Conservation (phyloP, 2,329 filamentous ascomycete species). For the Arthrinium puccinioides region DNA sequence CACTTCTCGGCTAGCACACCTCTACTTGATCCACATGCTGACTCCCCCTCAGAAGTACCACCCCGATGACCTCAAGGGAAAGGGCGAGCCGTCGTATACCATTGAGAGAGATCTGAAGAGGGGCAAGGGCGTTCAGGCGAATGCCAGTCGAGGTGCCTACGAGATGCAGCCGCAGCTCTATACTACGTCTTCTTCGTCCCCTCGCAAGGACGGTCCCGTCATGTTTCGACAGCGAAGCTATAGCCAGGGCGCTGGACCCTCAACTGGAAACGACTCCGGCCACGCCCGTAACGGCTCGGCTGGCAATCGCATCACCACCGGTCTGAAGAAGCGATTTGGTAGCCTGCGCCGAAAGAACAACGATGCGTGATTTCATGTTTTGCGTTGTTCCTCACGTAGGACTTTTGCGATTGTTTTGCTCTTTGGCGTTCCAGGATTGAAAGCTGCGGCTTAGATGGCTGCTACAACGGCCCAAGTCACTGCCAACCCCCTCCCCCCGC, state of each 20-base stretch:
- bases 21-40: neutral
- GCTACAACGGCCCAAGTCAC: no score
- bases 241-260: conserved; percentile 22
- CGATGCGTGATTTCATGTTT: neutral
- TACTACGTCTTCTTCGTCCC: conserved; percentile 6
- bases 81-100: conserved; percentile 69
- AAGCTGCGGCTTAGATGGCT: no score
- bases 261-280: conserved; percentile 14
- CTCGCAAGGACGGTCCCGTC: conserved; percentile 14
- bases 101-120: conserved; percentile 62
- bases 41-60: conserved; percentile 50
- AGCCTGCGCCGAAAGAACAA: conserved; percentile 40
- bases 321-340: conserved; percentile 46
- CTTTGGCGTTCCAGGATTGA: no score
- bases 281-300: conserved; percentile 32
- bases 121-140: conserved; percentile 30
- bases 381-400: no score
- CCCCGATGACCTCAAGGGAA: conserved; percentile 73
- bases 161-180: conserved; percentile 35
- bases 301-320: conserved; percentile 38
- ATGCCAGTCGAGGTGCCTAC: conserved; percentile 26
- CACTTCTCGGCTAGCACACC: neutral
- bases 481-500: no score
- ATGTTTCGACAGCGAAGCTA: conserved; percentile 34
- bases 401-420: no score